Conservation (phyloP, 768 basidiomycete genomes). For the Lactifluus rugatus region DNA sequence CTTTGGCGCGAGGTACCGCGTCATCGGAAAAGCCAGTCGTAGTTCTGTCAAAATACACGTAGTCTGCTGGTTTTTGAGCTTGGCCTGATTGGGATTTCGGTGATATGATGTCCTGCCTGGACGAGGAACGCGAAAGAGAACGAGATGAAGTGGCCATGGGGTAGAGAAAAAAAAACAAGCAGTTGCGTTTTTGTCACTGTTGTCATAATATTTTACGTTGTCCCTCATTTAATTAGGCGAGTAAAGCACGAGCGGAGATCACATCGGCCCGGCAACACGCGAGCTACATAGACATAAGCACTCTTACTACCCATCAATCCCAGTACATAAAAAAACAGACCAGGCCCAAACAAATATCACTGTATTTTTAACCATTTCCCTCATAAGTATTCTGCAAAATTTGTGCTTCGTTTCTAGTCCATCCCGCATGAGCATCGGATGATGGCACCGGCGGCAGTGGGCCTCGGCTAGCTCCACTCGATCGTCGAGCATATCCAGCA, state of each 20-base stretch:
- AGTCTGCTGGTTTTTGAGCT: conserved; percentile 49
- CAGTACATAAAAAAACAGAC: background rate
- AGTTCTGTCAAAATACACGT: conserved; percentile 88
- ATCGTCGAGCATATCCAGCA: background rate
- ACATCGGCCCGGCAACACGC: conserved; percentile 3
- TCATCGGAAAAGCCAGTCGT: conserved; percentile 69
- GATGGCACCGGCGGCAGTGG: conserved; percentile 3
- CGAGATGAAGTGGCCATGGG: conserved; percentile 14
- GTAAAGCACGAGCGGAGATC: background rate
- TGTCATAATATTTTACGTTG: background rate
- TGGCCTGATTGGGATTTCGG: conserved; percentile 17
- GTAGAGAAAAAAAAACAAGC: background rate
- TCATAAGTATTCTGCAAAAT: conserved; percentile 12
- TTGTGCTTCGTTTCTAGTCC: conserved; percentile 9
- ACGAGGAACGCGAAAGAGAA: conserved; percentile 17
- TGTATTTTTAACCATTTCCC: background rate
- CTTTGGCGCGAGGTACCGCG: conserved; percentile 74
- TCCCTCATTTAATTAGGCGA: background rate
- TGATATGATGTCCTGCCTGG: conserved; percentile 17
- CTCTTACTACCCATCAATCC: background rate
- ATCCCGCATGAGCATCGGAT: background rate
- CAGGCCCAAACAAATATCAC: background rate
- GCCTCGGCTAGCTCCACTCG: background rate
- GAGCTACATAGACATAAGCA: background rate
- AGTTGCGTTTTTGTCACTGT: background rate